phyloP scores from a whole-genome alignment of 805 yeast genomes.

The Zygoascus bituminiphila region DNA sequence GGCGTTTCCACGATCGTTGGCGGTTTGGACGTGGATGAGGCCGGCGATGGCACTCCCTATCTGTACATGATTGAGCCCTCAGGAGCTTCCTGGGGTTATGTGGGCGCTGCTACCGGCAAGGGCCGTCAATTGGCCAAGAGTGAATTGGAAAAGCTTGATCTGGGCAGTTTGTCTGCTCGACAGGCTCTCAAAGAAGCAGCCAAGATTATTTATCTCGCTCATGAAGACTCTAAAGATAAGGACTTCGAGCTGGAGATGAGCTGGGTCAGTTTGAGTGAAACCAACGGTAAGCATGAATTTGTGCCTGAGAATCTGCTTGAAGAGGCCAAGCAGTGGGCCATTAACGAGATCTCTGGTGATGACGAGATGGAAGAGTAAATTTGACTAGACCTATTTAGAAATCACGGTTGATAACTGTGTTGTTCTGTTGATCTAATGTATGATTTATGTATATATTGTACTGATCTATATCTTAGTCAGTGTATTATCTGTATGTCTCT shows the following conservation, averaged over 20 bases:
- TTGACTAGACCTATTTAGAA: too few relatives aligned
- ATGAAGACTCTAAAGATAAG: slow-evolving; percentile 96
- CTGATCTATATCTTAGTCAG: too few relatives aligned
- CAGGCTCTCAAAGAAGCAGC: slow-evolving; percentile 95
- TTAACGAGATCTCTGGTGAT: slow-evolving; percentile 73
- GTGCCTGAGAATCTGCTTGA: slow-evolving; percentile 72
- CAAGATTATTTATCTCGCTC: slow-evolving; percentile 83
- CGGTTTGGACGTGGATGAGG: slow-evolving; percentile 67
- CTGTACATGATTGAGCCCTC: slow-evolving; percentile 96
- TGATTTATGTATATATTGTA: too few relatives aligned
- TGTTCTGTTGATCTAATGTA: too few relatives aligned
- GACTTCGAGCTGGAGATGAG: slow-evolving; percentile 92
- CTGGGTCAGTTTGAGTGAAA: slow-evolving; percentile 74
- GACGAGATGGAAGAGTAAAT: slow-evolving; percentile 51
- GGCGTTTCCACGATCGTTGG: slow-evolving; percentile 91
- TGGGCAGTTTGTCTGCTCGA: slow-evolving; percentile 55
- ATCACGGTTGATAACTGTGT: too few relatives aligned
- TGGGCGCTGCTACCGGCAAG: slow-evolving; percentile 96
- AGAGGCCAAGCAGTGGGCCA: slow-evolving; percentile 79
- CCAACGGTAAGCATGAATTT: slow-evolving; percentile 66
- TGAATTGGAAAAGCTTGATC: slow-evolving; percentile 84
- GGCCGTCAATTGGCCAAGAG: slow-evolving; percentile 98
- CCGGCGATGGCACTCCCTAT: slow-evolving; percentile 1
- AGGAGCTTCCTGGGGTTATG: slow-evolving; percentile 96
- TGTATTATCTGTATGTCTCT: too few relatives aligned